Base-by-base conservation (phyloP, 2,329 filamentous ascomycete species). In the Decorospora gaudefroyi region DNA sequence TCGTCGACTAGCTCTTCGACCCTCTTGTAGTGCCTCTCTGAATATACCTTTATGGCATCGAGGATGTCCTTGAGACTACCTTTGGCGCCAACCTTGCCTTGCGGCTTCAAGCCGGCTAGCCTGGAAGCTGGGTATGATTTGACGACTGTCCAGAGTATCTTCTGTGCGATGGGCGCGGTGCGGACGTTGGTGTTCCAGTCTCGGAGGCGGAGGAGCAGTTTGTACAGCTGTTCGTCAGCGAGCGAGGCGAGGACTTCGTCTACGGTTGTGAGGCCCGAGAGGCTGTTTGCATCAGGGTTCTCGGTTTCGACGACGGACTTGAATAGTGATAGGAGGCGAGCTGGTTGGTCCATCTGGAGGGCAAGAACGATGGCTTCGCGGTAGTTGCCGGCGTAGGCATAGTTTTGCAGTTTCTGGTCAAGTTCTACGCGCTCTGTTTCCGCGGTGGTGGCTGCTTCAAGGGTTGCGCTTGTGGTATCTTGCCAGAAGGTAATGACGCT, bases 181-280 rank as follows among this genome's bases (percentile, higher is more conserved):
- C 89, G 81, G 0, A 90, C 90, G 60, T 97, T 97, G 4, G 93
- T 95, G 68, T 99, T 99, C 93, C 93, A 99, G 72, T 99, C 93
- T 31, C 95, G 81, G 30, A 96, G 73, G 46, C 93, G 80, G 25
- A 92, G 76, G 0, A 99, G 79, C 10, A 99, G 79, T 5, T 83
- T 77, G 71, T 89, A 95, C 10, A 99, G 80, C 67, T 97, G 92
- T 57, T 92, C 87, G 57, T 93, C 86, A 4, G 86, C 86, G 4
- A 99, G 78, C 9, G 76, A 81, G n/a, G 78, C 82, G 1, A 99
- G 76, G 0, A 96, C 91, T 37, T 90, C 81, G 59, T 97, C 93
- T 6, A 97, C 92, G 28, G 76, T 74, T 43, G 73, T 77, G 11
- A 84, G 68, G 1, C 87, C 87, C 1, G 78, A 82, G 33, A 88